Percentiles rank a stretch among this genome's conserved stretches.
These are phyloP conservation scores for Calonectria leucothoes DNA, from an alignment of 2,329 filamentous ascomycete species.

Conservation along the genomic window DNA sequence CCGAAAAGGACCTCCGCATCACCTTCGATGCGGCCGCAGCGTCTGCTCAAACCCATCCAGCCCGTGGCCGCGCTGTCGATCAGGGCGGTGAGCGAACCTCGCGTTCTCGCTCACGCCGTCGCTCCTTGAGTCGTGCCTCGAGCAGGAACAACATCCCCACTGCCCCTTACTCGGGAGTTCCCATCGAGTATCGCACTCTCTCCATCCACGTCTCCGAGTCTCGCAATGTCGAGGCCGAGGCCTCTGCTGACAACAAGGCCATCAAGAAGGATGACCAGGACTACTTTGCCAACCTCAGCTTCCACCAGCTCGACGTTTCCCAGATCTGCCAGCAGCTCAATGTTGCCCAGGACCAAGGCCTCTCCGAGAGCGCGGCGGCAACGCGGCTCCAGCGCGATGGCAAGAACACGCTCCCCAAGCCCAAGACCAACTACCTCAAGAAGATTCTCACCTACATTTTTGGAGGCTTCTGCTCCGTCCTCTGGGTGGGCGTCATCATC, in stretches of 20 bases:
- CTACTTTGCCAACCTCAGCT: conserved; percentile 55
- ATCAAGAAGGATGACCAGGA: conserved; percentile 51
- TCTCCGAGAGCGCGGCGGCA: conserved; percentile 48
- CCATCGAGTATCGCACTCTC: conserved; percentile 55
- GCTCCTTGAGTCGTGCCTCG: conserved; percentile 34
- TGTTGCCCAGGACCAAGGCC: conserved; percentile 47
- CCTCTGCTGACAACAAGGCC: conserved; percentile 26
- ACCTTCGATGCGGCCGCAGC: background rate
- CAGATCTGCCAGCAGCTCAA: conserved; percentile 55
- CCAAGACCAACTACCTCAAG: conserved; percentile 56
- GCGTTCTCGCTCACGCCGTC: conserved; percentile 36
- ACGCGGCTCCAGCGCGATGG: conserved; percentile 53
- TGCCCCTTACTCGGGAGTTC: conserved; percentile 50
- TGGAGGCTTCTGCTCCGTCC: conserved; percentile 59
- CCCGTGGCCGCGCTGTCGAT: background rate
- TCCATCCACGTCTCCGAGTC: conserved; percentile 55
- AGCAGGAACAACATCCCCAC: conserved; percentile 37
- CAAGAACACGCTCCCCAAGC: conserved; percentile 53
- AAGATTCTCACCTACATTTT: conserved; percentile 57
- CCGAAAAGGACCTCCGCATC: conserved; percentile 7
- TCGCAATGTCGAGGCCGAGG: conserved; percentile 40
- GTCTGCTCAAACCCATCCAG: background rate
- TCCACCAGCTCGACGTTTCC: conserved; percentile 49
- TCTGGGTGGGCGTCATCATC: conserved; percentile 59
- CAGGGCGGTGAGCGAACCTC: background rate